phyloP scores from a whole-genome alignment of 192 early-diverging fungal species.

The Obelidium mucronatum region DNA sequence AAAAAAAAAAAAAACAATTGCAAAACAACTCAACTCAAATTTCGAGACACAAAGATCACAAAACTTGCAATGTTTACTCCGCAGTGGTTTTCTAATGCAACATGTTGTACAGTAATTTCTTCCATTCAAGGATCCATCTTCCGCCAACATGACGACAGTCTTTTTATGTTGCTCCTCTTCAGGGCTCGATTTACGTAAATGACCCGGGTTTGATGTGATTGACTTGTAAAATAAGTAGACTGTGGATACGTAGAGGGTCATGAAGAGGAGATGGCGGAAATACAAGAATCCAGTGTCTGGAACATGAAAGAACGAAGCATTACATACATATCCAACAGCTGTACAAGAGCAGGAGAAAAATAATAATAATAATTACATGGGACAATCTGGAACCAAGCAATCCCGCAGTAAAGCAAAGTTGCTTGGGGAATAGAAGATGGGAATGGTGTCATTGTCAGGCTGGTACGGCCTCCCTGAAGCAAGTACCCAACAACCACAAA shows the following conservation, averaged over 20 bases:
- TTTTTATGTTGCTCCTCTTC: slow-evolving; percentile 46
- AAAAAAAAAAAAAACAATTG: too few relatives aligned
- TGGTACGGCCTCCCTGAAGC: slow-evolving; percentile 41
- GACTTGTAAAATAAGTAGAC: slow-evolving; percentile 82
- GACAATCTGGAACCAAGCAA: slow-evolving; percentile 75
- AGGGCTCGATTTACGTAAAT: slow-evolving; percentile 61
- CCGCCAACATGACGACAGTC: slow-evolving; percentile 71
- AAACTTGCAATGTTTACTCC: slow-evolving; percentile 94
- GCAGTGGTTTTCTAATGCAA: slow-evolving; percentile 79
- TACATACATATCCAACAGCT: too few relatives aligned
- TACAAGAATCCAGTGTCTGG: slow-evolving; percentile 69
- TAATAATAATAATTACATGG: slow-evolving; percentile 59
- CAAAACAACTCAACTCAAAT: slow-evolving; percentile 94
- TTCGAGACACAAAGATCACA: slow-evolving; percentile 93
- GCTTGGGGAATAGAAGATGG: slow-evolving; percentile 88
- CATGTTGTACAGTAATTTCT: slow-evolving; percentile 90
- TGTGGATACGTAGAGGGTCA: slow-evolving; percentile 62
- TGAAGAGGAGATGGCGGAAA: slow-evolving; percentile 72
- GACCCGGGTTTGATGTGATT: slow-evolving; percentile 81
- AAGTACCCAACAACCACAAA: slow-evolving; percentile 71
- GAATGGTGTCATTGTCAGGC: slow-evolving; percentile 80
- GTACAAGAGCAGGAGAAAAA: too few relatives aligned
- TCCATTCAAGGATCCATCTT: slow-evolving; percentile 70
- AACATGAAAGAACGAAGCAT: background rate
- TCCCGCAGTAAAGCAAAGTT: slow-evolving; percentile 73